Base-by-base conservation (phyloP, 1,284 basidiomycete genomes). In the Malassezia sp. region DNA sequence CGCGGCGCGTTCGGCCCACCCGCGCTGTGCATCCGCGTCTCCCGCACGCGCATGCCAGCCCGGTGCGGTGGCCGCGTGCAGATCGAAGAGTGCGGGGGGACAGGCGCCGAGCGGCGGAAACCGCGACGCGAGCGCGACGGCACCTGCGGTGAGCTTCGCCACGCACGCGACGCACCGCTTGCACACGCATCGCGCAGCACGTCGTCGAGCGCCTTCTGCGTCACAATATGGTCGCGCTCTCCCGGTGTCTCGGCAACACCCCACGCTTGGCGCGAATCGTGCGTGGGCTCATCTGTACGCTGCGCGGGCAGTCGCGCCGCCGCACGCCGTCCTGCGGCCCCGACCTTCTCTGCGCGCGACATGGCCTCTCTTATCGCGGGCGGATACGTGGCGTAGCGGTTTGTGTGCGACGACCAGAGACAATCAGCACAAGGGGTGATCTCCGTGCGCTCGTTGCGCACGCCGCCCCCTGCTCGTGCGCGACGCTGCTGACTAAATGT, bases 1-100 rank as follows among this genome's bases (percentile, higher is more conserved):
- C 18, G 55, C 53, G 40, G 51, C 42, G 27, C 64, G 55, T 41
- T 52, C 49, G 36, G 54, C 56, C 64, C 64, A 67, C 18, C 53
- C 12, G 11, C 24, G 22, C n/a, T 26, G 20, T 35, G 30, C 40
- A 12, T 18, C 24, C 14, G 15, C 18, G 24, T 30, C 17, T 20
- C 26, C 26, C 11, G n/a, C 22, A 2, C 8, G n/a, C 23, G 18
- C 8, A 15, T 29, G 37, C 48, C 48, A 50, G 12, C 17, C 28
- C 10, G 48, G 48, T 6, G 32, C n/a, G 10, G 27, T 24, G 29
- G 39, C 37, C 11, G 26, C 17, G 8, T 31, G 32, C 37, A 39
- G 21, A n/a, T 34, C 42, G 4, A 39, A 29, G 20, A 45, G 14
- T 4, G 24, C 38, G 2, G 26, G 10, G 3, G 48, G 42, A 4